Evolutionary conservation across 768 basidiomycete species (phyloP), one percentile per base, ranked within the genome.

Genomic region (Agrocybe praecox): DNA sequence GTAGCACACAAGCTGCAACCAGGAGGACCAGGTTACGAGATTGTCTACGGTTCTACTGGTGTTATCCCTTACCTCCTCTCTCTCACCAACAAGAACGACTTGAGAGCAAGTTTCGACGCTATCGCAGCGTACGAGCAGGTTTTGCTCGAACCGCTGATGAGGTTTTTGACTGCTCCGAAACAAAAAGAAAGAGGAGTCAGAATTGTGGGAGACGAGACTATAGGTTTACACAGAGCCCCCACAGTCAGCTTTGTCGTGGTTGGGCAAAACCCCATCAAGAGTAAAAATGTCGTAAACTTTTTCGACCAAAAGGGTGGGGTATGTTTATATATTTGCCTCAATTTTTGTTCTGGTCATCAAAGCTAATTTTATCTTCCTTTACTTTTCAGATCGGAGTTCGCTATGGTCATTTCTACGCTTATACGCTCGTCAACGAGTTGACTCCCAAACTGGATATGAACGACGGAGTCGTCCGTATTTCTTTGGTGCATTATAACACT

Each of bases 401-500:
- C 19, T 90, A 81, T 55, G 90, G 90, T 1, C 86, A 92, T 66
- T 91, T 88, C 65, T 91, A 92, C 64, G 89, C 90, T 2, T 88
- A 87, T 65, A 84, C 82, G 0, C 72, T 90, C 15, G 70, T 89
- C 9, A 73, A 78, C 7, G 70, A 72, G 23, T 71, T 89, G 9
- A 67, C 66, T 17, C 88, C 88, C 8, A 83, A 82, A 58, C 57
- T 89, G 45, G 82, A 88, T 62, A 66, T 76, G 0, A 75, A 79
- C 0, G 89, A 91, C 56, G 89, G 84, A 0, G 85, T 89, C 2
- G 86, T 91, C 19, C 81, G 91, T 3, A 83, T 92, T 53, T 90
- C 89, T 1, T 67, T 92, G 23, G 88, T 90, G 21, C 91, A 92
- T 62, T 90, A 92, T 63, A 91, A 92, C 64, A 92, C 90, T 0